Evolutionary conservation across 139 green algal genomes (phyloP).

Genomic region (Closterium sp.): DNA sequence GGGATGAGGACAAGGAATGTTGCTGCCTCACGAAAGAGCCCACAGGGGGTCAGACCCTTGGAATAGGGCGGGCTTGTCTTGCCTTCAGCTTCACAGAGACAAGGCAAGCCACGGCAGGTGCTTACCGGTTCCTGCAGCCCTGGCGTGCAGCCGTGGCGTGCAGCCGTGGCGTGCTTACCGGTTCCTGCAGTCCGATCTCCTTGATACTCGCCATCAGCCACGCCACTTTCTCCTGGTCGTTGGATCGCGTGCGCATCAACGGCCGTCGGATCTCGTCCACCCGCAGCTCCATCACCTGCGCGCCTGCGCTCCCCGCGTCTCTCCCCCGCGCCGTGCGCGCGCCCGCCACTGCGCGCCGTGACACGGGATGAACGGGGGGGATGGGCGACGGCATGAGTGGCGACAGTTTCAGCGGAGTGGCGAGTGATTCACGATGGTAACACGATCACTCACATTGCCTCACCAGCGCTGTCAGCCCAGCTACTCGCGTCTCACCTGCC

Average conservation of each 20-base stretch:
- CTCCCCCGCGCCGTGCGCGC: slow-evolving; percentile 2
- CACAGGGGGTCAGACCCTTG: neutral
- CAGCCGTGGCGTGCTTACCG: slow-evolving; percentile 39
- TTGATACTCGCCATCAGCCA: slow-evolving; percentile 78
- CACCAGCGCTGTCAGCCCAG: too few species aligned
- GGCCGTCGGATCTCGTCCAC: slow-evolving; percentile 44
- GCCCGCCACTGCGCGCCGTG: neutral
- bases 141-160: neutral
- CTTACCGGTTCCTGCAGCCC: too few species aligned
- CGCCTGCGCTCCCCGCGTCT: too few species aligned
- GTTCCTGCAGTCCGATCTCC: slow-evolving; percentile 79
- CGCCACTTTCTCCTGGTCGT: slow-evolving; percentile 78
- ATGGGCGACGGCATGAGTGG: neutral
- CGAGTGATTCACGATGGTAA: neutral
- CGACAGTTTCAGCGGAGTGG: too few species aligned
- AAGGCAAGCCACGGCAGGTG: too few species aligned
- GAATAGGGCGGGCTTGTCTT: neutral
- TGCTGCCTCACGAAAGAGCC: too few species aligned
- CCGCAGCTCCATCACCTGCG: slow-evolving; percentile 43
- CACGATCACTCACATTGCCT: neutral
- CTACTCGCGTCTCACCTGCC: neutral
- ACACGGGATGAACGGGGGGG: neutral
- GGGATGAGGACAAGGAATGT: too few species aligned
- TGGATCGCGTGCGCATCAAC: slow-evolving; percentile 49
- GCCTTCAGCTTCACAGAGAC: neutral